phyloP scores from a whole-genome alignment of 2,329 filamentous ascomycete genomes.

The Colletotrichum sp. region DNA sequence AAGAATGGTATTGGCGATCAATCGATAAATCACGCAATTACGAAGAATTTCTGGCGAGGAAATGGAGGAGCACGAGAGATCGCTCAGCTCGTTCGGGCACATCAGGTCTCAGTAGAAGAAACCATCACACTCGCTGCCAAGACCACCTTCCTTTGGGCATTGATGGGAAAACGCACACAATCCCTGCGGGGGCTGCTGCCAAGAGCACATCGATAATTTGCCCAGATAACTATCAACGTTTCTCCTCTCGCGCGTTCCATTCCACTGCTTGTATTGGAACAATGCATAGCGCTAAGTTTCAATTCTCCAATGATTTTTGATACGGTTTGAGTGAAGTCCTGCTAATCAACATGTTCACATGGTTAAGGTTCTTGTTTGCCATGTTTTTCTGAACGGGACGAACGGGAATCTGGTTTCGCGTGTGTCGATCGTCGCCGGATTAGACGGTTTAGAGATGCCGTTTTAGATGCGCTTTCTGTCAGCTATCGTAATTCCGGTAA shows the following conservation, averaged over 20 bases:
- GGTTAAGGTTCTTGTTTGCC: neutral
- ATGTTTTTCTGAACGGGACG: neutral
- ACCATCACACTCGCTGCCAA: neutral
- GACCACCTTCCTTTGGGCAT: neutral
- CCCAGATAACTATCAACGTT: neutral
- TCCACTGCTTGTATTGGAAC: neutral
- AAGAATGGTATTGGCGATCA: neutral
- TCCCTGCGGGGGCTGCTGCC: neutral
- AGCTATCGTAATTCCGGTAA: rapidly evolving
- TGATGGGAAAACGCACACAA: neutral
- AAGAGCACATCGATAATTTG: neutral
- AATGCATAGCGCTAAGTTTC: neutral
- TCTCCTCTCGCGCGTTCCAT: neutral
- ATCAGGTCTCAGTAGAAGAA: neutral
- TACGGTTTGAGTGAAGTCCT: neutral
- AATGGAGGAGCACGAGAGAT: neutral
- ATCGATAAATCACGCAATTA: neutral
- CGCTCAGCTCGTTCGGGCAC: neutral
- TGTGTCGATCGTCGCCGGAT: neutral
- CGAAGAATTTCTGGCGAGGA: neutral
- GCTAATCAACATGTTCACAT: neutral
- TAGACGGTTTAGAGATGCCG: neutral
- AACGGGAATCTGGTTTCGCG: neutral
- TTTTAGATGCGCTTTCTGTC: neutral
- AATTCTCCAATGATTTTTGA: neutral